phyloP scores from a whole-genome alignment of 2,329 filamentous ascomycete genomes.

The Coleophoma cylindrospora region DNA sequence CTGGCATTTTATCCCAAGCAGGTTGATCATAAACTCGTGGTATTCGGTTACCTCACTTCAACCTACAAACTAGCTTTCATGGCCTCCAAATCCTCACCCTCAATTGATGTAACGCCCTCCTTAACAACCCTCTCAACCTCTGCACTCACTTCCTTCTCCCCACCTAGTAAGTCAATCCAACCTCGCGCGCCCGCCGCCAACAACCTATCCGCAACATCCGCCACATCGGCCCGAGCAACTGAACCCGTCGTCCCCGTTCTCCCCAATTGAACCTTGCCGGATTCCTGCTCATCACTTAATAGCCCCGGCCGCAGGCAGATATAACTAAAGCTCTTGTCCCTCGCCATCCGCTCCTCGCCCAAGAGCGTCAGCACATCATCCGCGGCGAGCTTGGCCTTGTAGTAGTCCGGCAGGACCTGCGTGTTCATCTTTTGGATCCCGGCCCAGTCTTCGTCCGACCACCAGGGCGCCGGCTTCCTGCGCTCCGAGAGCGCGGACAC shows the following conservation, averaged over 20 bases:
- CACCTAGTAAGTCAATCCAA: conserved; percentile 53
- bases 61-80: conserved; percentile 12
- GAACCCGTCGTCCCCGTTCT: conserved; percentile 29
- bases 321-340: conserved; percentile 28
- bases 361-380: conserved; percentile 51
- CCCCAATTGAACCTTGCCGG: conserved; percentile 34
- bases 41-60: not conserved
- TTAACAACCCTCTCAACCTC: conserved; percentile 44
- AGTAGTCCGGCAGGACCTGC: conserved; percentile 46
- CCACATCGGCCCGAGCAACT: conserved; percentile 54
- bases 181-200: conserved; percentile 41
- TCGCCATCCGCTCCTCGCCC: conserved; percentile 30
- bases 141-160: conserved; percentile 39
- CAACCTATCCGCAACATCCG: conserved; percentile 49
- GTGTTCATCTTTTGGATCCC: conserved; percentile 31
- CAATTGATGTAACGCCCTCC: conserved; percentile 44
- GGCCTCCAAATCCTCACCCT: conserved; percentile 39
- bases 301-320: conserved; percentile 49
- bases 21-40: too few species aligned
- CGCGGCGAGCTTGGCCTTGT: conserved; percentile 54
- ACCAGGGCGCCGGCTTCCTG: conserved; percentile 48
- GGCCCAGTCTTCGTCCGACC: conserved; percentile 42
- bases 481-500: conserved; percentile 57
- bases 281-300: conserved; percentile 43
- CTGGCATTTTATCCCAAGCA: too few species aligned